Evolutionary conservation across 1,284 basidiomycete species (phyloP), one percentile per base, ranked within the genome.

Genomic region (Phylloboletellus chloephorus): DNA sequence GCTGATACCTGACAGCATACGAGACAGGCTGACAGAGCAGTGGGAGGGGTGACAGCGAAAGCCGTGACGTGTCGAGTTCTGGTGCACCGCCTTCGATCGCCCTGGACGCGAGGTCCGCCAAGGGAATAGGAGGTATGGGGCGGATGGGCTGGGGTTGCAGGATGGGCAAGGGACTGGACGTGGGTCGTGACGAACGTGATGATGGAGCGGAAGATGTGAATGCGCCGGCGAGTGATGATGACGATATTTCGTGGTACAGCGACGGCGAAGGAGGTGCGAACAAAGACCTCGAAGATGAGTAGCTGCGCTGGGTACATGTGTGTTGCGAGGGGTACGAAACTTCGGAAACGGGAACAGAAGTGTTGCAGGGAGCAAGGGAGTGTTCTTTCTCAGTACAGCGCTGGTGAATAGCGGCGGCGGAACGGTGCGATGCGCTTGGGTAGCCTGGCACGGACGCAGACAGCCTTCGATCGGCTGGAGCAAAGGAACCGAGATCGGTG

Each of bases 91-190:
- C 21, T 11, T 57, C 60, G 28, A 45, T 35, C 3, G 59, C 59
- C 4, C 41, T 44, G 17, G 62, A 65, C 4, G 74, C 63, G 41
- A 77, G 61, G 37, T 67, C 62, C 9, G 68, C 67, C 22, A 77
- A 62, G 17, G 73, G 72, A 25, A 77, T 64, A 39, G 73, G 71
- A 9, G 75, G 74, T 55, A 77, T 77, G 11, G 64, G 67, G 19
- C 74, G 69, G 32, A 65, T 71, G 31, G 74, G 74, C 44, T 74
- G 75, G 13, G 74, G 74, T 51, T 78, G 75, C 44, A 71, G 60
- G 26, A 76, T 61, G 40, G 68, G 67, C 28, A 74, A 49, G 10
- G 54, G 48, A 22, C 29, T 32, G 16, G 50, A 31, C 22, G 43
- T 39, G 35, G 49, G 41, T 37, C 52, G 55, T 35, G 52, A 44